Conservation (phyloP, 495 filamentous ascomycete species). For the Penicillium coffeae region DNA sequence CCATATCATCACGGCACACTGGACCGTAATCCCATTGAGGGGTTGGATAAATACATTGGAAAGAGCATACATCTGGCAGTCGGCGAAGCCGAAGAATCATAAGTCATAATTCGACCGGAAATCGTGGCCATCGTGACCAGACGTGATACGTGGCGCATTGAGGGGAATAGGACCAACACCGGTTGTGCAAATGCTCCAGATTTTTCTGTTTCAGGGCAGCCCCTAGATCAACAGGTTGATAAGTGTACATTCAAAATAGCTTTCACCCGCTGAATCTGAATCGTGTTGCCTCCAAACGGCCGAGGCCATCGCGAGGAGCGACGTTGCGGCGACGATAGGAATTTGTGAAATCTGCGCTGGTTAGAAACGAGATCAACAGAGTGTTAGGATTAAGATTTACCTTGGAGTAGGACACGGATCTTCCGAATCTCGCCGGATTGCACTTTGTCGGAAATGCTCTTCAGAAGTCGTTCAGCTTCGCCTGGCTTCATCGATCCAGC, state of each 20-base stretch:
- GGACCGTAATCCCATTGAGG: neutral
- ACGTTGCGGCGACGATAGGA: constrained; percentile 90
- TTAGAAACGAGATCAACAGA: constrained; percentile 5
- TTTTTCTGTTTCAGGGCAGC: constrained; percentile 10
- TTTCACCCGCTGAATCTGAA: constrained; percentile 73
- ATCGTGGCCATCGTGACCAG: constrained; percentile 19
- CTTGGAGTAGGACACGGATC: constrained; percentile 80
- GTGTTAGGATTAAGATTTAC: constrained; percentile 16
- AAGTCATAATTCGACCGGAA: constrained; percentile 20
- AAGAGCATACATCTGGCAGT: constrained; percentile 6
- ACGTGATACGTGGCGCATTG: constrained; percentile 17
- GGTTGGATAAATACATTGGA: neutral
- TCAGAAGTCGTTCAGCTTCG: constrained; percentile 61
- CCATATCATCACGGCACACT: neutral
- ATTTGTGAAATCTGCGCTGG: constrained; percentile 75
- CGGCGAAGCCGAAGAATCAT: constrained; percentile 18
- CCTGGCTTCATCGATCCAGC: constrained; percentile 67
- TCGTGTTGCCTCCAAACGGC: constrained; percentile 73
- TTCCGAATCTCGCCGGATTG: constrained; percentile 69
- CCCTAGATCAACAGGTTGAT: constrained; percentile 1
- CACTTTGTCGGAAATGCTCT: constrained; percentile 63
- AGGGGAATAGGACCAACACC: constrained; percentile 13
- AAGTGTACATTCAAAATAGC: constrained; percentile 17
- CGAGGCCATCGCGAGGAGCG: constrained; percentile 86
- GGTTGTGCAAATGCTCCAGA: constrained; percentile 24